Percentiles rank a stretch among this genome's conserved stretches.
These are phyloP conservation scores for Debaryomyces tyrocola DNA, from an alignment of 805 yeast genomes.

Conservation along the genomic window DNA sequence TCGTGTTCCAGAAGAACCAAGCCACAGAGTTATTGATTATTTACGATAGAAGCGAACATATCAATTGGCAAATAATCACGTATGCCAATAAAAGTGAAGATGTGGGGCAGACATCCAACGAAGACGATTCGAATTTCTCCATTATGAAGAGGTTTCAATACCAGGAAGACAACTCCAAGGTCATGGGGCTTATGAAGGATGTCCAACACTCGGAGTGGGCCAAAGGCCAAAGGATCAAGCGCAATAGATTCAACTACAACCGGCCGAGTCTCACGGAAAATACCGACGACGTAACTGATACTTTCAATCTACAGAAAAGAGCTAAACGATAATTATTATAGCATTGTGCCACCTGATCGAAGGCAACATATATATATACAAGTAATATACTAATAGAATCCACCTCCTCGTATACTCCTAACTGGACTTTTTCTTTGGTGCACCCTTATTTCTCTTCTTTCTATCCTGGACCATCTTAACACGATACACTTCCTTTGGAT, in stretches of 20 bases:
- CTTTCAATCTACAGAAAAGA: slow-evolving; percentile 20
- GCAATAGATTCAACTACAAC: slow-evolving; percentile 5
- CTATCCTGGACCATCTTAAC: slow-evolving; percentile 59
- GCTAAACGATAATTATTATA: slow-evolving; percentile 4
- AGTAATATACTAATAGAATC: background rate
- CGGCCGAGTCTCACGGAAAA: slow-evolving; percentile 3
- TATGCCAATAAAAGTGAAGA: background rate
- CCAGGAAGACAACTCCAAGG: slow-evolving; percentile 11
- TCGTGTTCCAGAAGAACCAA: background rate
- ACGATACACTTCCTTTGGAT: slow-evolving; percentile 71
- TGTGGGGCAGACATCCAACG: background rate
- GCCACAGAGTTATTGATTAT: background rate
- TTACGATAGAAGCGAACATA: background rate
- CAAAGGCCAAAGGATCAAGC: slow-evolving; percentile 2
- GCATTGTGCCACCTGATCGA: background rate
- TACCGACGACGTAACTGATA: slow-evolving; percentile 29
- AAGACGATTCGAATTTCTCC: slow-evolving; percentile 8
- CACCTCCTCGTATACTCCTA: slow-evolving; percentile 1
- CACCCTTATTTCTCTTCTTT: slow-evolving; percentile 87
- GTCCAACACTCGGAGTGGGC: slow-evolving; percentile 10
- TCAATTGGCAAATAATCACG: background rate
- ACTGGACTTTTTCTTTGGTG: slow-evolving; percentile 66
- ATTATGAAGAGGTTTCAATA: slow-evolving; percentile 8
- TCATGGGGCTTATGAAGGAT: slow-evolving; percentile 10
- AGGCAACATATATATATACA: background rate